Evolutionary conservation across 2,329 filamentous ascomycete genomes (phyloP), one percentile per base, ranked within the genome.

Genomic region (Ciborinia camelliae): DNA sequence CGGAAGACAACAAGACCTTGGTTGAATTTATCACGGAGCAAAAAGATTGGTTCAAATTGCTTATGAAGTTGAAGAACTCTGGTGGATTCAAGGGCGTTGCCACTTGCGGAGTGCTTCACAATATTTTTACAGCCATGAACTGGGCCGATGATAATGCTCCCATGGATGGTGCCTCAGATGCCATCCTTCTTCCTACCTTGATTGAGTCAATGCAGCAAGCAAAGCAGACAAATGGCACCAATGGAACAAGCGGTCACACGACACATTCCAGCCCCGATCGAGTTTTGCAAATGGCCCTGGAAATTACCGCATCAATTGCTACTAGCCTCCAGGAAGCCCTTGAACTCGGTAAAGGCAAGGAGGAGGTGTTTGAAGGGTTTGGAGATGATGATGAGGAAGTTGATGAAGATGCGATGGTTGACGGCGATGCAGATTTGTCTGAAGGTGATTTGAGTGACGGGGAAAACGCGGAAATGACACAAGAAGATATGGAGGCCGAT

Each of bases 241-340:
- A 60, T 45, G 47, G 39, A 3, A 50, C 41, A 50, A 71, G 68
- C 53, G 67, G 66, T 50, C 45, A 71, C 51, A 23, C 66, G 30
- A 28, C 55, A 9, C 53, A 70, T 48, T 71, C 73, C 41, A 73
- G 65, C 65, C 71, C 72, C 7, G 72, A 75, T 28, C 68, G 73
- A 63, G 65, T 73, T 32, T 67, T 72, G 50, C 72, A 74, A 71
- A 74, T 86, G 20, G 84, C 85, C 3, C 76, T 90, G 0, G 85
- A 89, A 74, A 83, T 86, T 20, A 77, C 88, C 0, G 86, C 86
- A 4, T 86, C 86, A 8, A 88, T 90, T 54, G 86, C 85, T 50
- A 88, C 85, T 3, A 80, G 79, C 53, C 77, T 89, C 15, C 82
- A 84, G 70, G 78, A 81, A 41, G 80, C 81, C 7, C 72, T 84